Base-by-base conservation (phyloP, 2,329 filamentous ascomycete genomes). In the Sordariomycetes sp. region DNA sequence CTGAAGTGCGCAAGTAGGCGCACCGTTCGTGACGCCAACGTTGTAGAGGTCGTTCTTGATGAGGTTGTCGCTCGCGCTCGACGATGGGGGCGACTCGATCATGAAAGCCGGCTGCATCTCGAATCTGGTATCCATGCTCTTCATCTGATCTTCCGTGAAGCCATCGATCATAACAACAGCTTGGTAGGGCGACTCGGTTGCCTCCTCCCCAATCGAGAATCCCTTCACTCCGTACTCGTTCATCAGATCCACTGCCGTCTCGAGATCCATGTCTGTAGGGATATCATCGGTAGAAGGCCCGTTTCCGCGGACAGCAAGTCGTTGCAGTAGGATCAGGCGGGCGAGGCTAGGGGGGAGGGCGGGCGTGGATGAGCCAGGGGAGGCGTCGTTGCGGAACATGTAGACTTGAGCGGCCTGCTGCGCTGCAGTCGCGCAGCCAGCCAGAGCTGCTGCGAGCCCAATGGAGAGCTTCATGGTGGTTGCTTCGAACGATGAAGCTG, bases 141-240 rank as follows among this genome's bases (percentile, higher is more conserved):
- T 58, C 33, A 64, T 58, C 30, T 69, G 64, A 27, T 62, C 48
- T 12, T 58, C 44, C 14, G 62, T 66, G 54, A 71, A 59, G 46
- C 77, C 73, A 48, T 79, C 68, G 33, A 81, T 58, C 44, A 75
- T 54, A 33, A 81, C 57, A 18, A 82, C 55, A 25, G 82, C 63
- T 53, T 84, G 76, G 34, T 55, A 61, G 5, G 66, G 62, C 24
- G 43, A 43, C 34, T 40, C 43, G 32, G 55, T 48, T 14, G 49
- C 43, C 9, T 43, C 41, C 27, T 55, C 48, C 5, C 51, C 37
- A 11, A 84, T 57, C 15, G 63, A 52, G 35, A 58, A 45, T 6
- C 68, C 55, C 20, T 58, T 49, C 41, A 69, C 73, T 41, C 76
- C 79, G 52, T 75, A 82, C 32, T 59, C 59, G 47, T 76, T 74